Evolutionary conservation across 2,329 filamentous ascomycete genomes (phyloP).

Genomic region (Penicillium freii): DNA sequence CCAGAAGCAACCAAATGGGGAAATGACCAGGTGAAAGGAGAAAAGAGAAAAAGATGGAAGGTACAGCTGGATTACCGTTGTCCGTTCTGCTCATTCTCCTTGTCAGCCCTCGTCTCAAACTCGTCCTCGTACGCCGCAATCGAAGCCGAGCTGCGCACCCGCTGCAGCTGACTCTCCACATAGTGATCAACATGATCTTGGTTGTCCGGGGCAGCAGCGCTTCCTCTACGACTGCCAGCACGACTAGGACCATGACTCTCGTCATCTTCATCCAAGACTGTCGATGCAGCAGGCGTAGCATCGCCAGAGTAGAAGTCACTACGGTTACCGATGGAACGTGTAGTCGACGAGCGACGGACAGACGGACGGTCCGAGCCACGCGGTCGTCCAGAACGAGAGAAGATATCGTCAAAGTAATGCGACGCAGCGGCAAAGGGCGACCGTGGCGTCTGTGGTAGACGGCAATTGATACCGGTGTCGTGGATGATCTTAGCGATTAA

Average conservation of each 20-base stretch:
- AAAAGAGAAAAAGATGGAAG: not conserved
- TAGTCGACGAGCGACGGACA: conserved; percentile 75
- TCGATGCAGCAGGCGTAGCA: conserved; percentile 32
- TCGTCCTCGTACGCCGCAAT: conserved; percentile 58
- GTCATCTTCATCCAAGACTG: conserved; percentile 37
- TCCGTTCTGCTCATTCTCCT: conserved; percentile 25
- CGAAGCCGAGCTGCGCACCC: conserved; percentile 62
- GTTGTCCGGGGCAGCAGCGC: conserved; percentile 36
- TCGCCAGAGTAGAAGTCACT: conserved; percentile 66
- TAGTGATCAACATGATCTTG: conserved; percentile 76
- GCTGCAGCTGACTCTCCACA: conserved; percentile 74
- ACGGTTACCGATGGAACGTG: conserved; percentile 76
- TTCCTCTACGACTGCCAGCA: conserved; percentile 43
- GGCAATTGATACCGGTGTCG: conserved; percentile 87
- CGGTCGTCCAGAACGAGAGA: conserved; percentile 56
- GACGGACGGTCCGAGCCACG: conserved; percentile 48
- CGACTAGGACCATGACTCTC: conserved; percentile 15
- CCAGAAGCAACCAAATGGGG: not conserved
- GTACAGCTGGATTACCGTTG: conserved; percentile 1
- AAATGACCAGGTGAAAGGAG: not conserved
- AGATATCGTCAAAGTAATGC: conserved; percentile 94
- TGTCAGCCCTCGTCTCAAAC: conserved; percentile 58
- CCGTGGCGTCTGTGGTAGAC: conserved; percentile 87
- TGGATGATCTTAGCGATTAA: conserved; percentile 96
- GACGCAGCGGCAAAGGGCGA: conserved; percentile 79